Evolutionary conservation across 345 rosid genomes (phyloP).

Genomic region (Isatis tinctoria): DNA sequence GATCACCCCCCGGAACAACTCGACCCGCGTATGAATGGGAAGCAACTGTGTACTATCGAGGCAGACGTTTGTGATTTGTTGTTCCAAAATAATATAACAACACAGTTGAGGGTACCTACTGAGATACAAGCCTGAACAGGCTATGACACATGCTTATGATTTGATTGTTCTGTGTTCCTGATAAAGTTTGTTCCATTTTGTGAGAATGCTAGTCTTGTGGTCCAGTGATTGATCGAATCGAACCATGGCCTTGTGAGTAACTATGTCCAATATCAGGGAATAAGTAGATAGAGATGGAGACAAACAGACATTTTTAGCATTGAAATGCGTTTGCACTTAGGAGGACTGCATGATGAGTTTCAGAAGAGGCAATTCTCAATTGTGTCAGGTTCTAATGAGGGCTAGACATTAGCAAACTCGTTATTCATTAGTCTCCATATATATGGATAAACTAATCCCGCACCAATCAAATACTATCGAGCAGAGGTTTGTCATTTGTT

Average conservation of each 20-base stretch:
- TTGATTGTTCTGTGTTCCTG: no score
- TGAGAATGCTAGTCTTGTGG: background rate
- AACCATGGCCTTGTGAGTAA: background rate
- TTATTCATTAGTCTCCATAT: background rate
- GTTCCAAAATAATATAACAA: background rate
- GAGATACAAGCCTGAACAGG: background rate
- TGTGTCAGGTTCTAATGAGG: background rate
- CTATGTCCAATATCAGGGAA: background rate
- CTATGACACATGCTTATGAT: no score
- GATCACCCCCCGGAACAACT: no score
- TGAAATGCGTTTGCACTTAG: background rate
- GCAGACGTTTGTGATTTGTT: background rate
- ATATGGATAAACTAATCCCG: background rate
- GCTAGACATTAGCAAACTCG: background rate
- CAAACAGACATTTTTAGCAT: background rate
- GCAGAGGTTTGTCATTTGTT: no score
- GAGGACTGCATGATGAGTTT: background rate
- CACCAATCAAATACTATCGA: background rate
- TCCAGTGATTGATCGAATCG: background rate
- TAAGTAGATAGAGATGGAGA: background rate
- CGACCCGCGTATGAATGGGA: background rate
- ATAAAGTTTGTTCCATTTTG: no score
- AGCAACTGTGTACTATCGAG: no score
- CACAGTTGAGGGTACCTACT: background rate
- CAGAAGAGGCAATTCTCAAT: background rate